A percentile compares a stretch with the other conserved stretches of the same genome.
These are phyloP conservation scores for Comarum palustre DNA, from an alignment of 306 rosid species.

Conservation along the genomic window DNA sequence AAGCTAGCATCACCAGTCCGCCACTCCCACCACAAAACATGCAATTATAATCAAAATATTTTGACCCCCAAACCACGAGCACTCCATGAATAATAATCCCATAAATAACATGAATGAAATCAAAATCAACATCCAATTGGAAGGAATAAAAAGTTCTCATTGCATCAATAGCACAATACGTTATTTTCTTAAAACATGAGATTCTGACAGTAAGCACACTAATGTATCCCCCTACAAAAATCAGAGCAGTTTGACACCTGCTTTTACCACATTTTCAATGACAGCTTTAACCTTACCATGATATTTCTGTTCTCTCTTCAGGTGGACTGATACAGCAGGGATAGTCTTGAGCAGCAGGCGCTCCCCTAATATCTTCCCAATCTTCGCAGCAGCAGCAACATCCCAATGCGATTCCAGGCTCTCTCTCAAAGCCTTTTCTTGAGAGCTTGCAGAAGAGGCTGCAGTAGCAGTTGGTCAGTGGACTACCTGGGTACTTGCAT, in stretches of 20 bases:
- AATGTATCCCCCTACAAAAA: not conserved
- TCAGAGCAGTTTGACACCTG: slow-evolving; percentile 71
- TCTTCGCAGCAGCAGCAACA: slow-evolving; percentile 90
- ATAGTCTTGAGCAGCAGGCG: slow-evolving; percentile 67
- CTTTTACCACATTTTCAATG: slow-evolving; percentile 65
- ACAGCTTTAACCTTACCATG: slow-evolving; percentile 91
- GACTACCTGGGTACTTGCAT: slow-evolving; percentile 69
- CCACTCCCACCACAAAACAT: too few relatives aligned
- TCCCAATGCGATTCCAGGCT: slow-evolving; percentile 61
- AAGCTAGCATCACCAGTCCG: not conserved
- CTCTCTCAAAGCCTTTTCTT: slow-evolving; percentile 62
- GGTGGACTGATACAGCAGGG: slow-evolving; percentile 69
- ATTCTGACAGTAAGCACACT: not conserved
- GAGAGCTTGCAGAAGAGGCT: slow-evolving; percentile 77
- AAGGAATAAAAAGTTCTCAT: not conserved
- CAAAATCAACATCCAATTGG: not conserved
- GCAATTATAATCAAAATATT: not conserved
- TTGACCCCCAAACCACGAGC: not conserved
- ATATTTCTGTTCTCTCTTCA: slow-evolving; percentile 87
- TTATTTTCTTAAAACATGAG: not conserved
- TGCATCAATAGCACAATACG: not conserved
- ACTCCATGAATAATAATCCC: not conserved
- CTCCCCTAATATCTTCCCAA: slow-evolving; percentile 76
- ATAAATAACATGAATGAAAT: not conserved
- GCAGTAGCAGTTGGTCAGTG: slow-evolving; percentile 81